Conservation (phyloP, 2,329 filamentous ascomycete species). For the Cordyceps javanica region DNA sequence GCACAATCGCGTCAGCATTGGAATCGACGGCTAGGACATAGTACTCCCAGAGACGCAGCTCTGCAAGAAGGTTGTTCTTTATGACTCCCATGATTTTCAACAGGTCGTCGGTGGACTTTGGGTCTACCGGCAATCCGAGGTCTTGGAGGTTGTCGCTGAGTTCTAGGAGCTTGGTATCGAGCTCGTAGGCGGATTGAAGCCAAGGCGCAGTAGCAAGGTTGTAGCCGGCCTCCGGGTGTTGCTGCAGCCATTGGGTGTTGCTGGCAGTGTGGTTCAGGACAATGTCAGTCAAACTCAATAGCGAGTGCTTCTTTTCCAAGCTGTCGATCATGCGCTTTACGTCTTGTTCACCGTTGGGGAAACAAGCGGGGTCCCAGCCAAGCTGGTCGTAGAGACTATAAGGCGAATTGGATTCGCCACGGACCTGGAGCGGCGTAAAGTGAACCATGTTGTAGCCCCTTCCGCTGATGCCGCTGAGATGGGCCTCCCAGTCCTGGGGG, state of each 20-base stretch:
- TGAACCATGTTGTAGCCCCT: conserved; percentile 99
- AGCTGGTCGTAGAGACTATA: conserved; percentile 96
- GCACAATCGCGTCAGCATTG: conserved; percentile 61
- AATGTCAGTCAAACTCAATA: conserved; percentile 89
- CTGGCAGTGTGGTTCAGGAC: conserved; percentile 97
- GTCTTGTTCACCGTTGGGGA: conserved; percentile 80
- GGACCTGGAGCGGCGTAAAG: conserved; percentile 87
- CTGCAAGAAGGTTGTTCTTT: conserved; percentile 71
- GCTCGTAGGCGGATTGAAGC: conserved; percentile 57
- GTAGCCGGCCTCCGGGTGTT: conserved; percentile 94
- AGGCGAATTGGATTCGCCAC: conserved; percentile 88
- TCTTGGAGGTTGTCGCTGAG: conserved; percentile 68
- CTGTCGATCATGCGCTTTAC: conserved; percentile 68
- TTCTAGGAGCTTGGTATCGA: conserved; percentile 61
- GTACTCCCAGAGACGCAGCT: conserved; percentile 85
- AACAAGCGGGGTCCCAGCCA: conserved; percentile 72
- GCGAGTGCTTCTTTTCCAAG: conserved; percentile 77
- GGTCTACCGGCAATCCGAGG: conserved; percentile 68
- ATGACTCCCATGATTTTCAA: conserved; percentile 76
- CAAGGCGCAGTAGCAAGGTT: conserved; percentile 85
- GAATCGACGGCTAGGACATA: conserved; percentile 77
- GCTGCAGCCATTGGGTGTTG: conserved; percentile 89
- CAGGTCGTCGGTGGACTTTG: conserved; percentile 67
- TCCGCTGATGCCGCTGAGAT: conserved; percentile 79
- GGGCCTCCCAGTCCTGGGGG: conserved; percentile 82